Percentiles rank a stretch among this genome's conserved stretches.
Evolutionary conservation across 73 alveolate species (phyloP).

Genomic region (Paramecium biaurelia): DNA sequence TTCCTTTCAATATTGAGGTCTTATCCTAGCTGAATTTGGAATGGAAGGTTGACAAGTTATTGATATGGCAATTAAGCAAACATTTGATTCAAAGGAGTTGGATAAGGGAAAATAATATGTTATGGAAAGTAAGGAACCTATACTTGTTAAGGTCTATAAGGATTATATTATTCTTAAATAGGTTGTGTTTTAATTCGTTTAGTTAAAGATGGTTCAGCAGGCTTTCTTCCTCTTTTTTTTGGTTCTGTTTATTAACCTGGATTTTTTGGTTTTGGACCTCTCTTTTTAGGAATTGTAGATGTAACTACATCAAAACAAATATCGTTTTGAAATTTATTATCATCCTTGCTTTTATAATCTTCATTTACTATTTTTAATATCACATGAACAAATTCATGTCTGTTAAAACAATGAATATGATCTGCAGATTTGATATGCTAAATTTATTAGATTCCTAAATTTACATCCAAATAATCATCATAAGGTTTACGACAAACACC

Average conservation of each 20-base stretch:
- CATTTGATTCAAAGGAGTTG: not conserved
- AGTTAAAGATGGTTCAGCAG: not conserved
- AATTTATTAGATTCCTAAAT: not conserved
- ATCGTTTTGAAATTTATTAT: not conserved
- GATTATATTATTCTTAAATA: not conserved
- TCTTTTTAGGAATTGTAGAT: not conserved
- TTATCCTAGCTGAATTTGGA: not conserved
- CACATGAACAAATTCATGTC: slow-evolving; percentile 37
- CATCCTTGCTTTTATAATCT: slow-evolving; percentile 8
- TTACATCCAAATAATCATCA: slow-evolving; percentile 41
- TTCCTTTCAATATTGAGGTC: not conserved
- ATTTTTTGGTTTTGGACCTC: slow-evolving; percentile 11
- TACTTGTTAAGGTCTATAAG: not conserved
- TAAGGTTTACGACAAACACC: slow-evolving; percentile 52
- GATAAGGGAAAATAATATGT: not conserved
- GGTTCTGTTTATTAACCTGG: not conserved
- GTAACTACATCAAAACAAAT: not conserved
- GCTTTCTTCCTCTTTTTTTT: slow-evolving; percentile 31
- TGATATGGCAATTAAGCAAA: not conserved
- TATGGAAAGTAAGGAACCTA: not conserved
- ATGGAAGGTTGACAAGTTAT: not conserved
- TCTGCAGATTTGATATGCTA: slow-evolving; percentile 49
- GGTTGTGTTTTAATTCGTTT: not conserved
- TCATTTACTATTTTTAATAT: not conserved
- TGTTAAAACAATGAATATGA: not conserved